A percentile compares a stretch with the other conserved stretches of the same genome.
These are phyloP conservation scores for Dacryopinax spathularia DNA, from an alignment of 768 basidiomycete species.

Conservation along the genomic window DNA sequence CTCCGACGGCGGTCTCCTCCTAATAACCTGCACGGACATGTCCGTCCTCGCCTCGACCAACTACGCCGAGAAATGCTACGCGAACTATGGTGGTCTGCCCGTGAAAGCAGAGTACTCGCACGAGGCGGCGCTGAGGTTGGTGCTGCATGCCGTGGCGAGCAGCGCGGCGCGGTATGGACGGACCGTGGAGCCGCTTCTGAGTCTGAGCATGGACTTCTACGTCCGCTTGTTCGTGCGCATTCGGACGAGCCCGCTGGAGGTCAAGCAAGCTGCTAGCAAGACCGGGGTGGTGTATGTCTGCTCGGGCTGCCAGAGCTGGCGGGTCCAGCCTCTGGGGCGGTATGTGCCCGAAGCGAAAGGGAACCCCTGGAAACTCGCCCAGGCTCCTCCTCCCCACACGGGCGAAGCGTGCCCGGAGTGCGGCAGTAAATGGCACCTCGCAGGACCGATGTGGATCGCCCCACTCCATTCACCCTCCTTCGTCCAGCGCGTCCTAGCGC, in stretches of 20 bases:
- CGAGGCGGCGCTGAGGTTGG: constrained; percentile 79
- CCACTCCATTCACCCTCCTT: constrained; percentile 68
- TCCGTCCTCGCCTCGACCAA: constrained; percentile 86
- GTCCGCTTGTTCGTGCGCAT: constrained; percentile 81
- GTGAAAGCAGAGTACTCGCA: constrained; percentile 90
- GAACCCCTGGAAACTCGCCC: neutral
- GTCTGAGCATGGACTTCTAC: constrained; percentile 94
- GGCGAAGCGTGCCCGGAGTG: constrained; percentile 66
- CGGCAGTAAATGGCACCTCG: constrained; percentile 49
- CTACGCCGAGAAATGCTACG: constrained; percentile 93
- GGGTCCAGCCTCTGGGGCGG: constrained; percentile 75
- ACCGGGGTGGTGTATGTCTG: constrained; percentile 78
- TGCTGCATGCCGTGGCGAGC: constrained; percentile 73
- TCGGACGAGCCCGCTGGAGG: constrained; percentile 56
- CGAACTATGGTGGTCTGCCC: constrained; percentile 87
- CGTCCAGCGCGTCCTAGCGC: constrained; percentile 54
- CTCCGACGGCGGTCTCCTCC: constrained; percentile 77
- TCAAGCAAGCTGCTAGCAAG: constrained; percentile 76
- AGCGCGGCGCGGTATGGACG: constrained; percentile 87
- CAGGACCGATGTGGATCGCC: constrained; percentile 95
- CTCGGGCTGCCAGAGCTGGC: constrained; percentile 62
- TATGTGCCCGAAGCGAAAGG: constrained; percentile 45
- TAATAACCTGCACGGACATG: constrained; percentile 93
- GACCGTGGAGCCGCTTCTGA: constrained; percentile 75
- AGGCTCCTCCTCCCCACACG: constrained; percentile 8